Conservation (phyloP, 805 yeast species). For the Schizosaccharomyces japonicus region DNA sequence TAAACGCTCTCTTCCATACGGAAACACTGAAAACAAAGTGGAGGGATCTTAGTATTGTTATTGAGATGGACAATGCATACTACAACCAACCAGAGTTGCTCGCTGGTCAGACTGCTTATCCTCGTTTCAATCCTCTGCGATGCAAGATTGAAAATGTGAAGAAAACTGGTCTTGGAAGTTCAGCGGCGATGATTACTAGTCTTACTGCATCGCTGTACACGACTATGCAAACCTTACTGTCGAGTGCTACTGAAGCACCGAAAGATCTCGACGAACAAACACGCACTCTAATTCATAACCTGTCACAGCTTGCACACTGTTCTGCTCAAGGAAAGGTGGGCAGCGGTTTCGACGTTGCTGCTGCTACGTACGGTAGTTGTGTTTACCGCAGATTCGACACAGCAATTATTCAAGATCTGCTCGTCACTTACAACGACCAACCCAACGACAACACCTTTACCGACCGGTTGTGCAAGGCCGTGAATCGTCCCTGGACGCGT, state of each 20-base stretch:
- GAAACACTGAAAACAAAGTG: not conserved
- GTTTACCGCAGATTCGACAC: conserved; percentile 58
- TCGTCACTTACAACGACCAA: conserved; percentile 16
- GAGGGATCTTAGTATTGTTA: conserved; percentile 24
- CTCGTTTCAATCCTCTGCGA: conserved; percentile 34
- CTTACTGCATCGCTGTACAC: conserved; percentile 45
- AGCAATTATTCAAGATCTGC: not conserved
- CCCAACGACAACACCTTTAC: conserved; percentile 9
- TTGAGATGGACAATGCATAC: conserved; percentile 70
- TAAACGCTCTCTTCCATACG: conserved; percentile 23
- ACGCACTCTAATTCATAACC: conserved; percentile 37
- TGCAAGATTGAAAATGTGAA: conserved; percentile 45
- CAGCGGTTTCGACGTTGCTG: conserved; percentile 90
- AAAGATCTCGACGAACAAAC: not conserved
- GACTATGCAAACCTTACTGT: conserved; percentile 11
- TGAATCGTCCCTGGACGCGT: conserved; percentile 8
- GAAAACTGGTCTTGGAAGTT: conserved; percentile 87
- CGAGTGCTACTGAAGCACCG: not conserved
- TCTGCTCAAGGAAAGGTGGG: conserved; percentile 88
- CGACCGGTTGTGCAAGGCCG: conserved; percentile 12
- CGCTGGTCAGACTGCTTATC: conserved; percentile 16
- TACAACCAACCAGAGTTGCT: conserved; percentile 41
- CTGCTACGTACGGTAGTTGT: conserved; percentile 81
- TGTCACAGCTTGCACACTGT: conserved; percentile 78
- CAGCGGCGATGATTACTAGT: conserved; percentile 78